Percentiles rank a stretch among this genome's conserved stretches.
Conservation (phyloP, 2,329 filamentous ascomycete species). For the Monosporascus sp. region DNA sequence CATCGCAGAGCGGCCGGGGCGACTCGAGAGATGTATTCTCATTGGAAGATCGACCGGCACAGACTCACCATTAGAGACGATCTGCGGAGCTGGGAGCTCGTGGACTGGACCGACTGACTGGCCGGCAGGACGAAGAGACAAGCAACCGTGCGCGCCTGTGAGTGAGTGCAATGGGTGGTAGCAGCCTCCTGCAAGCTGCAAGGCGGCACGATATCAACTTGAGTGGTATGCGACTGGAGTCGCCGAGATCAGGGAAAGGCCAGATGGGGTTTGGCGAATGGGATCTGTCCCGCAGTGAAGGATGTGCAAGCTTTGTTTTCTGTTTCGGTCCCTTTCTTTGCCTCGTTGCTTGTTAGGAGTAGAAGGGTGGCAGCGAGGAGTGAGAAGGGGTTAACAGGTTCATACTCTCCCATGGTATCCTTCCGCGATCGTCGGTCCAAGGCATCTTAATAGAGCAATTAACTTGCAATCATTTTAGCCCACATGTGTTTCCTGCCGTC, state of each 20-base stretch:
- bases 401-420: background rate
- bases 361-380: background rate
- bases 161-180: background rate
- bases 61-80: conserved; percentile 64
- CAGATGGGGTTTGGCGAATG: background rate
- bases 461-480: background rate
- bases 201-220: background rate
- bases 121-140: background rate
- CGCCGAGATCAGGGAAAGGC: background rate
- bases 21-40: conserved; percentile 57
- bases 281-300: background rate
- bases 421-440: background rate
- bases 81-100: conserved; percentile 57
- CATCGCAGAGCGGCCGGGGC: conserved; percentile 61
- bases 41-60: conserved; percentile 66
- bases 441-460: background rate
- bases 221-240: background rate
- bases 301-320: background rate
- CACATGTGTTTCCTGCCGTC: background rate
- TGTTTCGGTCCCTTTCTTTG: background rate
- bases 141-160: background rate
- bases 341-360: no score
- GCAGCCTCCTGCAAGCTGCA: background rate
- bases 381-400: background rate
- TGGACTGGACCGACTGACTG: conserved; percentile 45